These are phyloP conservation scores for Calophaca sinica DNA, from an alignment of 306 rosid species.

Conservation along the genomic window DNA sequence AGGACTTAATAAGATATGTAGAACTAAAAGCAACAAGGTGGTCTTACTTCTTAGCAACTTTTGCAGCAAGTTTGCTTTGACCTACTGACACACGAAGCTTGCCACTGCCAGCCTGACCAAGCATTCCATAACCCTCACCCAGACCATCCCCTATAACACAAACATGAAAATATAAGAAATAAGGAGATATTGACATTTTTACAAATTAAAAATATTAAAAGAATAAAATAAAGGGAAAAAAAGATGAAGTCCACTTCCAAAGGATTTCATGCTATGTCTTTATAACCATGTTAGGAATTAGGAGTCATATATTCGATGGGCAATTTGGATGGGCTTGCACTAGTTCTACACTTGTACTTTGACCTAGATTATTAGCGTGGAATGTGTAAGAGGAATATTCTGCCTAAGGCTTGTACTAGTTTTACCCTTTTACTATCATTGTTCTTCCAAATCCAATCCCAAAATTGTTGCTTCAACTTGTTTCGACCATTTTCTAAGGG, in stretches of 20 bases:
- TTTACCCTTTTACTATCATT: not conserved
- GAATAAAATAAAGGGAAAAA: not conserved
- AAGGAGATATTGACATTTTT: slow-evolving; percentile 12
- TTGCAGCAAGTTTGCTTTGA: slow-evolving; percentile 90
- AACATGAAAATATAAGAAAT: slow-evolving; percentile 40
- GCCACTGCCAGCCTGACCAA: slow-evolving; percentile 99
- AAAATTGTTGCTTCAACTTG: not conserved
- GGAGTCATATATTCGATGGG: not conserved
- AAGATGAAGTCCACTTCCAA: slow-evolving; percentile 14
- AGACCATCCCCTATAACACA: slow-evolving; percentile 83
- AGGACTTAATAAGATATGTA: not conserved
- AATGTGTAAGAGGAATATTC: slow-evolving; percentile 1
- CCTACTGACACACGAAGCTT: slow-evolving; percentile 89
- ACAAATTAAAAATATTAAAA: slow-evolving; percentile 4
- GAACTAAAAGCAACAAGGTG: slow-evolving; percentile 30
- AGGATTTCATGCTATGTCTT: slow-evolving; percentile 15
- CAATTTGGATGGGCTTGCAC: slow-evolving; percentile 8
- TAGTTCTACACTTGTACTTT: slow-evolving; percentile 12
- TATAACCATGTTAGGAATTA: slow-evolving; percentile 2
- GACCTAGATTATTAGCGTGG: slow-evolving; percentile 3
- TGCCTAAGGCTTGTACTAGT: not conserved
- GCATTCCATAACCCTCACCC: slow-evolving; percentile 99
- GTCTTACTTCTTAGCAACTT: slow-evolving; percentile 85
- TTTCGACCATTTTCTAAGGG: not conserved
- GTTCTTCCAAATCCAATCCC: slow-evolving; percentile 27